Evolutionary conservation across 78 protist genomes (phyloP).

Genomic region (Pelomyxa schiedti): DNA sequence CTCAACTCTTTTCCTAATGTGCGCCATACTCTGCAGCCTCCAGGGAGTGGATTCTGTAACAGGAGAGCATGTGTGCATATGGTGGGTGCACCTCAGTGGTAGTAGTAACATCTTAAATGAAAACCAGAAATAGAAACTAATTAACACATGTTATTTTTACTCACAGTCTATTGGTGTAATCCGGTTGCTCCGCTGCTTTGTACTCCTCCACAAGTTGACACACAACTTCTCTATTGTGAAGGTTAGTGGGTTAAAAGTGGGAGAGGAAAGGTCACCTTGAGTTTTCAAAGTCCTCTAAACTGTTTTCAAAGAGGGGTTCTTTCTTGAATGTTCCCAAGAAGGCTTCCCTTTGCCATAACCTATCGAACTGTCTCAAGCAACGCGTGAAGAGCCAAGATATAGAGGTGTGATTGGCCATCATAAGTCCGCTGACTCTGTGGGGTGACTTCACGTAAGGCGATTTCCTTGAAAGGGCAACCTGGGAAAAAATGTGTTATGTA

Average conservation of each 20-base stretch:
- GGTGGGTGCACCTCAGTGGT: too few relatives aligned
- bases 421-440: constrained; percentile 95
- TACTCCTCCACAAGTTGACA: constrained; percentile 81
- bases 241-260: not conserved
- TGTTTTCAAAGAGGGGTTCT: constrained; percentile 44
- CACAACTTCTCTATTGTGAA: too few relatives aligned
- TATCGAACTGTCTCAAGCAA: constrained; percentile 65
- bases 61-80: too few relatives aligned
- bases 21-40: too few relatives aligned
- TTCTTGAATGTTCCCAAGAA: constrained; percentile 46
- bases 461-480: constrained; percentile 68
- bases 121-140: too few relatives aligned
- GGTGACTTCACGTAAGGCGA: constrained; percentile 79
- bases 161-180: constrained; percentile 68
- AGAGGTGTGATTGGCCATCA: constrained; percentile 98
- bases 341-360: constrained; percentile 47
- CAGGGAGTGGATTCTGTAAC: too few relatives aligned
- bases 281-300: constrained; percentile 81
- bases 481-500: not conserved
- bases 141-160: too few relatives aligned
- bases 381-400: constrained; percentile 34
- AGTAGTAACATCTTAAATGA: too few relatives aligned
- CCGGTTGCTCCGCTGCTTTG: constrained; percentile 62
- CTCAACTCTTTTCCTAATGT: too few relatives aligned
- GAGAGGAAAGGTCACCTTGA: too few relatives aligned